Evolutionary conservation across 2,329 filamentous ascomycete genomes (phyloP).

Genomic region (Dothistroma pini): DNA sequence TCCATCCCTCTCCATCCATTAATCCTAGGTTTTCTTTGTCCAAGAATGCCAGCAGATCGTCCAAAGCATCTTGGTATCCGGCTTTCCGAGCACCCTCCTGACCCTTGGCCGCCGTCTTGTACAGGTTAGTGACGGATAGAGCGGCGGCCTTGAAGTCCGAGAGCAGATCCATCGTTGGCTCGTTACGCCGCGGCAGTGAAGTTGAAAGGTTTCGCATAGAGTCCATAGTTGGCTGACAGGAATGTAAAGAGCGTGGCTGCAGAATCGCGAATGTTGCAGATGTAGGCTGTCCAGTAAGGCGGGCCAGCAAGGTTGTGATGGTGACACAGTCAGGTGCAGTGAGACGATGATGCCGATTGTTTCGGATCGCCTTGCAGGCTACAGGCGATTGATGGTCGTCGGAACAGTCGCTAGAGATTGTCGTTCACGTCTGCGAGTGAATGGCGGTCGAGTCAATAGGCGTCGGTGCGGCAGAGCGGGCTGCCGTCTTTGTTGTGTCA

Average conservation of each 20-base stretch:
- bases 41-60: slow-evolving; percentile 81
- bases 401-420: neutral
- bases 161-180: slow-evolving; percentile 55
- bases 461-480: neutral
- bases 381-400: neutral
- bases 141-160: slow-evolving; percentile 90
- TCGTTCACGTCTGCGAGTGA: neutral
- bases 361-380: neutral
- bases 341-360: neutral
- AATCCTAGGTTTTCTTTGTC: slow-evolving; percentile 78
- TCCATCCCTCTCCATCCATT: slow-evolving; percentile 72
- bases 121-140: slow-evolving; percentile 90
- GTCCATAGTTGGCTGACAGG: slow-evolving; percentile 48
- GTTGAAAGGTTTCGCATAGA: slow-evolving; percentile 62
- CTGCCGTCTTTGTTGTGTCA: neutral
- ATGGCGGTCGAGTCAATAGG: neutral
- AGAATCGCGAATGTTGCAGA: neutral
- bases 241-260: slow-evolving; percentile 8
- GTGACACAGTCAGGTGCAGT: slow-evolving; percentile 5
- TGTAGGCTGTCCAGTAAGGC: neutral
- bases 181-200: slow-evolving; percentile 49
- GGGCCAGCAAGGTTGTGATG: slow-evolving; percentile 9
- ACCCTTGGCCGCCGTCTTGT: slow-evolving; percentile 81
- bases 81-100: slow-evolving; percentile 71
- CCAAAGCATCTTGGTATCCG: slow-evolving; percentile 90